phyloP scores from a whole-genome alignment of 225 moss, liverwort and hornwort genomes.

The Thuidium tamariscinum region DNA sequence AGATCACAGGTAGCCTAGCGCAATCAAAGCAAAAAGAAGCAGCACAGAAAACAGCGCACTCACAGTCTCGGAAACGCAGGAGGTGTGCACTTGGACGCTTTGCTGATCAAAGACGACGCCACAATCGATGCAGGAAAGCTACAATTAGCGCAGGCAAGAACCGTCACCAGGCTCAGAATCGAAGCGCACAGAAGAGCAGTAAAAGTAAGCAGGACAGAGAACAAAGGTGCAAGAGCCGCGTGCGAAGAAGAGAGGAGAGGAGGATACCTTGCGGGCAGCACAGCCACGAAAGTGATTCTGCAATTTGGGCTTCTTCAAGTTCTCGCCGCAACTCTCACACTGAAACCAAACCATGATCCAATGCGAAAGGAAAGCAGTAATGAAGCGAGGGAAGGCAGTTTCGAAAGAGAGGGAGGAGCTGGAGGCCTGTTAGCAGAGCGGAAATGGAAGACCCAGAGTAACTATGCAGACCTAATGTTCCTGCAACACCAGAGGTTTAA shows the following conservation, averaged over 20 bases:
- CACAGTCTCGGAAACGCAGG: constrained; percentile 90
- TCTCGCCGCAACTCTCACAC: constrained; percentile 96
- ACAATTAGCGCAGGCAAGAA: not conserved
- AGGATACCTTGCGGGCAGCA: constrained; percentile 59
- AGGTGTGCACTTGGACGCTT: constrained; percentile 78
- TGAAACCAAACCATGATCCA: constrained; percentile 96
- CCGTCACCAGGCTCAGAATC: not conserved
- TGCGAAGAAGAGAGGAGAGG: too few species aligned
- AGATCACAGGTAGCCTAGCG: not conserved
- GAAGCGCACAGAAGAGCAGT: not conserved
- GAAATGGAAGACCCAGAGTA: not conserved
- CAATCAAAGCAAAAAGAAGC: not conserved
- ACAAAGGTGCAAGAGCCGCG: not conserved
- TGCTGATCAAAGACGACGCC: constrained; percentile 88
- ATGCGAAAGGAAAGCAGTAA: not conserved
- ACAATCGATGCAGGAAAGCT: constrained; percentile 99
- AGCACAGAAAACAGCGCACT: not conserved
- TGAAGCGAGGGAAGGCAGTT: not conserved
- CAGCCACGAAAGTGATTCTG: constrained; percentile 65
- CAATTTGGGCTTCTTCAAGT: constrained; percentile 93
- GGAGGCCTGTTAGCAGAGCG: not conserved
- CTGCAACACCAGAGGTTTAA: not conserved
- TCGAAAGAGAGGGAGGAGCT: not conserved
- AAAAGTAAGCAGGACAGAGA: not conserved
- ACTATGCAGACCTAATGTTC: not conserved